phyloP scores from a whole-genome alignment of 1,284 basidiomycete genomes.

The Lignosus rhinocerotis region DNA sequence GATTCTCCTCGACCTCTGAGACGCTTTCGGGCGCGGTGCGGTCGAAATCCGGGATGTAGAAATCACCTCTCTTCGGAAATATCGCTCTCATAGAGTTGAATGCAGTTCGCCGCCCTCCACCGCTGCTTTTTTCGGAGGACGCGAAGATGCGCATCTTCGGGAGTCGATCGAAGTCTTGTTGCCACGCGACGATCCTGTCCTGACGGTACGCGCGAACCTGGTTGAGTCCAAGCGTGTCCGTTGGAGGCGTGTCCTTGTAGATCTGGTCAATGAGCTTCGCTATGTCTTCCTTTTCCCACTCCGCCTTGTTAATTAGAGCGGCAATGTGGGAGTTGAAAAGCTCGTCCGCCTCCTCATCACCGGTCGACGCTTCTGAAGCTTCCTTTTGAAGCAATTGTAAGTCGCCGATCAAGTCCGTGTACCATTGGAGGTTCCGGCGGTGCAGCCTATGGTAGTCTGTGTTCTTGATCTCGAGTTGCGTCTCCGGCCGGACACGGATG shows the following conservation, averaged over 20 bases:
- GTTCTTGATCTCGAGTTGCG: slow-evolving; percentile 88
- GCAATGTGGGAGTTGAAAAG: slow-evolving; percentile 62
- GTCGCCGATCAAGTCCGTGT: slow-evolving; percentile 70
- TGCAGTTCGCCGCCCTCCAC: slow-evolving; percentile 53
- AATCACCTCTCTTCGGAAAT: slow-evolving; percentile 62
- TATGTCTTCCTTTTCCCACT: slow-evolving; percentile 77
- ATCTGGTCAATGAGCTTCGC: slow-evolving; percentile 74
- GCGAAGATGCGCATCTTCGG: slow-evolving; percentile 59
- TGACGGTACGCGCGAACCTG: slow-evolving; percentile 86
- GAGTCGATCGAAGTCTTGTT: slow-evolving; percentile 78
- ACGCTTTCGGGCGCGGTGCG: slow-evolving; percentile 65
- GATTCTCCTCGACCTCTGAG: slow-evolving; percentile 76
- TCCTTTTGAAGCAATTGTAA: slow-evolving; percentile 74
- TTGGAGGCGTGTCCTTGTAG: slow-evolving; percentile 79
- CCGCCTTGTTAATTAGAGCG: slow-evolving; percentile 69
- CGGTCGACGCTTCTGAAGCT: slow-evolving; percentile 74
- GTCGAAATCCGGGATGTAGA: slow-evolving; percentile 50
- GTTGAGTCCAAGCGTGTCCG: slow-evolving; percentile 88
- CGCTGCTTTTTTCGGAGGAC: slow-evolving; percentile 42
- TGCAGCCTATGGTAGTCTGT: slow-evolving; percentile 81
- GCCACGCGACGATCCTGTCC: slow-evolving; percentile 97
- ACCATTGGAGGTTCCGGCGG: slow-evolving; percentile 72
- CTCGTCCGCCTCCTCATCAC: slow-evolving; percentile 69
- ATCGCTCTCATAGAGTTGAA: slow-evolving; percentile 71
- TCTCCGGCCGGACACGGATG: slow-evolving; percentile 83